These are phyloP conservation scores for Ophiostoma perfectum DNA, from an alignment of 2,329 filamentous ascomycete species.

Conservation along the genomic window DNA sequence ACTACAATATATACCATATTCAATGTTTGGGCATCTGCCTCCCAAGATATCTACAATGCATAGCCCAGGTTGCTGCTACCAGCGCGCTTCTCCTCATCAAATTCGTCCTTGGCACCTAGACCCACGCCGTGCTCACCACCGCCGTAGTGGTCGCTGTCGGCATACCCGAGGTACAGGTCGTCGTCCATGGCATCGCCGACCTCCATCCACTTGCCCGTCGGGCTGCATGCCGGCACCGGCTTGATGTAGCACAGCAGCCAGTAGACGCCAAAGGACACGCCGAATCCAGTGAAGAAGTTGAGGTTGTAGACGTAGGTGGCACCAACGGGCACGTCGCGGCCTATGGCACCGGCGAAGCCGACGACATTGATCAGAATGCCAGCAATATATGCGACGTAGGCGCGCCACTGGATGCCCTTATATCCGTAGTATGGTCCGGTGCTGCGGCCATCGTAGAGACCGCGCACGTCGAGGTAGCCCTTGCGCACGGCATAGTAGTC, in stretches of 20 bases:
- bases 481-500: slow-evolving; percentile 85
- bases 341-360: slow-evolving; percentile 79
- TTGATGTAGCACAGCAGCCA: slow-evolving; percentile 62
- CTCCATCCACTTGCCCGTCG: slow-evolving; percentile 63
- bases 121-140: background rate
- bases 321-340: slow-evolving; percentile 63
- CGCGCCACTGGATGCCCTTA: slow-evolving; percentile 74
- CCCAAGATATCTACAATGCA: background rate
- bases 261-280: slow-evolving; percentile 63
- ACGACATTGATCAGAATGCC: slow-evolving; percentile 89
- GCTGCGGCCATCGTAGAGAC: slow-evolving; percentile 68
- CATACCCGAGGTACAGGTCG: slow-evolving; percentile 46
- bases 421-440: slow-evolving; percentile 68
- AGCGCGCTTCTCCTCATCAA: slow-evolving; percentile 2
- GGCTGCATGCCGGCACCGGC: slow-evolving; percentile 69
- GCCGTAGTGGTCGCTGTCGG: slow-evolving; percentile 26
- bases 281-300: slow-evolving; percentile 84
- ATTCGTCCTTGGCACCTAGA: background rate
- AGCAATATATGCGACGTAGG: slow-evolving; percentile 72
- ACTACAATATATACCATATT: background rate
- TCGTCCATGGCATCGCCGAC: slow-evolving; percentile 60
- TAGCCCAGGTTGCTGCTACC: background rate
- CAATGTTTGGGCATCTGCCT: too few species aligned
- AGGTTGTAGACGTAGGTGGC: slow-evolving; percentile 84
- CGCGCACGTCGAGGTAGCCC: slow-evolving; percentile 72